A percentile compares a stretch with the other conserved stretches of the same genome.
These are phyloP conservation scores for Saccharomyces hybrid DNA, from an alignment of 1,139 yeast species.

Conservation along the genomic window DNA sequence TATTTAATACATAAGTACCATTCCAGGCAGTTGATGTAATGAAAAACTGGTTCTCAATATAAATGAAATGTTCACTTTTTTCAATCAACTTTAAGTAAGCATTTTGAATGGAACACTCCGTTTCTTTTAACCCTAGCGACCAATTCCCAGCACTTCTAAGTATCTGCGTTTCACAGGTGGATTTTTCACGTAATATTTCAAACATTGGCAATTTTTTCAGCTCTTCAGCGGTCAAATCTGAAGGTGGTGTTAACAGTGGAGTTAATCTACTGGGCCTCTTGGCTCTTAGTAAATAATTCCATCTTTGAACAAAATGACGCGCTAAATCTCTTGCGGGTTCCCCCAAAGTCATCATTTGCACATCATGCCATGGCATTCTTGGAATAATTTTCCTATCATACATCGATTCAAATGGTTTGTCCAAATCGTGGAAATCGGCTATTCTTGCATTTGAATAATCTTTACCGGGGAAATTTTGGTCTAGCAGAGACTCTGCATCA, in stretches of 20 bases:
- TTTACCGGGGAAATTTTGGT: slow-evolving; percentile 89
- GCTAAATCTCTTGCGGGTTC: slow-evolving; percentile 89
- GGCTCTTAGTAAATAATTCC: slow-evolving; percentile 90
- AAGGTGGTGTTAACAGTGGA: slow-evolving; percentile 87
- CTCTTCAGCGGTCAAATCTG: slow-evolving; percentile 74
- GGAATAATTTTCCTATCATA: slow-evolving; percentile 76
- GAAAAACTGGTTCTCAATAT: slow-evolving; percentile 92
- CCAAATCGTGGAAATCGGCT: slow-evolving; percentile 73
- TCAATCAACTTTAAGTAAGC: slow-evolving; percentile 90
- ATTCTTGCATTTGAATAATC: slow-evolving; percentile 96
- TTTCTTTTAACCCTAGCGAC: slow-evolving; percentile 82
- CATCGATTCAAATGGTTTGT: slow-evolving; percentile 87
- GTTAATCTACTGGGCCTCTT: slow-evolving; percentile 92
- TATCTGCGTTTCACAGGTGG: slow-evolving; percentile 89
- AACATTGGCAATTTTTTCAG: slow-evolving; percentile 50
- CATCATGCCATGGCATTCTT: slow-evolving; percentile 99
- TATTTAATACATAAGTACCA: slow-evolving; percentile 76
- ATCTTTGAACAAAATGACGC: slow-evolving; percentile 92
- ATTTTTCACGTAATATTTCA: slow-evolving; percentile 33
- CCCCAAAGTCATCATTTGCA: slow-evolving; percentile 92
- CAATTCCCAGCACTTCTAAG: slow-evolving; percentile 84
- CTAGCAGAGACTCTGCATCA: slow-evolving; percentile 47
- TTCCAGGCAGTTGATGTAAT: slow-evolving; percentile 82
- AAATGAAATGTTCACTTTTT: slow-evolving; percentile 84
- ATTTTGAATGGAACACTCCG: slow-evolving; percentile 85